Evolutionary conservation across 345 rosid genomes (phyloP).

Genomic region (Sisymbrium altissimum): DNA sequence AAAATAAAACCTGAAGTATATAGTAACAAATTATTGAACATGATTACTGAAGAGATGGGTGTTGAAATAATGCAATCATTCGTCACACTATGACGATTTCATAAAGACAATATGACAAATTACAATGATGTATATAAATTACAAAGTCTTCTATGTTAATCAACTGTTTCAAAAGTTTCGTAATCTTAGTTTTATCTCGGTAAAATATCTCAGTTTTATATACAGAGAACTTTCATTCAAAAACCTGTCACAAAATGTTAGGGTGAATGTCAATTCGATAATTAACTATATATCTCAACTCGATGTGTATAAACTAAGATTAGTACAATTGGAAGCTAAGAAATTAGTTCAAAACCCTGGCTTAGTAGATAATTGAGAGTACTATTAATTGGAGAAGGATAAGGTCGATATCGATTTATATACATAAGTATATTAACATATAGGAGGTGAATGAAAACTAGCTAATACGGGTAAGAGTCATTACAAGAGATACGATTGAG

Average conservation of each 20-base stretch:
- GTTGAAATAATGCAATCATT: constrained; percentile 27
- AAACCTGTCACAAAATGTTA: not conserved
- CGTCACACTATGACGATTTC: constrained; percentile 6
- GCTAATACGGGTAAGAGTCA: not conserved
- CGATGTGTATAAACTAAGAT: not conserved
- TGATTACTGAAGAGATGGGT: constrained; percentile 30
- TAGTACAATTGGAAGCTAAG: too few species aligned
- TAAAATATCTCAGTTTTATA: not conserved
- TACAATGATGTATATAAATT: not conserved
- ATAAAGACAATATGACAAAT: constrained; percentile 21
- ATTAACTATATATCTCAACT: not conserved
- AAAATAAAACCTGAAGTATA: constrained; percentile 19
- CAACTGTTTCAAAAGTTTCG: not conserved
- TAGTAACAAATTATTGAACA: constrained; percentile 33
- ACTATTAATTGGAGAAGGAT: not conserved
- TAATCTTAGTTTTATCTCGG: not conserved
- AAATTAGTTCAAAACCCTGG: not conserved
- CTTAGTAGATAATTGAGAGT: not conserved
- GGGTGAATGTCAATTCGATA: not conserved
- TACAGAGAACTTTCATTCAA: not conserved
- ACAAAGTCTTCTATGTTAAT: not conserved
- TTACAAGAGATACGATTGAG: not conserved
- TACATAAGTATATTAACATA: not conserved
- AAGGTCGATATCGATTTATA: not conserved
- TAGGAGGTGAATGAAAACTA: not conserved